phyloP scores from a whole-genome alignment of 2,329 filamentous ascomycete species.

The Allantophomopsis lycopodina region DNA sequence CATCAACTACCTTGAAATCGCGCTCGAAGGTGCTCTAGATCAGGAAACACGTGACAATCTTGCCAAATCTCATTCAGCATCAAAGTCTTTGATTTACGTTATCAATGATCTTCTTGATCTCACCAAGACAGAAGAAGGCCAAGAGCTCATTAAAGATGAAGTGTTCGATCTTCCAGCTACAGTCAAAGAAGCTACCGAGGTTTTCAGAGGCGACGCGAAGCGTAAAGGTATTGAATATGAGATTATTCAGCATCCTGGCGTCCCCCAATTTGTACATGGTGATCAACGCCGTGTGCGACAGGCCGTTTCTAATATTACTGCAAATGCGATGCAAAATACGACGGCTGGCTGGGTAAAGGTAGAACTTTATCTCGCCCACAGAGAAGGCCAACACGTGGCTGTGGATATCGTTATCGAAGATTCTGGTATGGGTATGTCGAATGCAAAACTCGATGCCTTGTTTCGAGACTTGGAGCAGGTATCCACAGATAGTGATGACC shows the following conservation, averaged over 20 bases:
- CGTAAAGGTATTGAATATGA: constrained; percentile 64
- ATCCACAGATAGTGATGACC: constrained; percentile 18
- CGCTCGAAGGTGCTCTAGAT: constrained; percentile 68
- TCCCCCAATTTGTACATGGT: constrained; percentile 61
- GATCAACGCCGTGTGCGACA: constrained; percentile 73
- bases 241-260: constrained; percentile 48
- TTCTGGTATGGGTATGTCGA: constrained; percentile 61
- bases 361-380: constrained; percentile 49
- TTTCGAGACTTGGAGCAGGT: constrained; percentile 48
- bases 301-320: constrained; percentile 67
- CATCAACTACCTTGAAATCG: constrained; percentile 89
- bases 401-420: constrained; percentile 68
- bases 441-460: constrained; percentile 36
- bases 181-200: constrained; percentile 62
- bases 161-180: constrained; percentile 59
- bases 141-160: constrained; percentile 67
- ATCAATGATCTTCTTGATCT: constrained; percentile 86
- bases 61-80: constrained; percentile 74
- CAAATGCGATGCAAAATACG: constrained; percentile 77
- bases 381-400: constrained; percentile 38
- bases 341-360: constrained; percentile 51
- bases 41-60: constrained; percentile 76
- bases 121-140: constrained; percentile 77
- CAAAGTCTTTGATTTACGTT: constrained; percentile 84
- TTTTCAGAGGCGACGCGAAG: constrained; percentile 60